Evolutionary conservation across 768 basidiomycete genomes (phyloP), one percentile per base, ranked within the genome.

Genomic region (Pseudohyphozyma bogoriensis): DNA sequence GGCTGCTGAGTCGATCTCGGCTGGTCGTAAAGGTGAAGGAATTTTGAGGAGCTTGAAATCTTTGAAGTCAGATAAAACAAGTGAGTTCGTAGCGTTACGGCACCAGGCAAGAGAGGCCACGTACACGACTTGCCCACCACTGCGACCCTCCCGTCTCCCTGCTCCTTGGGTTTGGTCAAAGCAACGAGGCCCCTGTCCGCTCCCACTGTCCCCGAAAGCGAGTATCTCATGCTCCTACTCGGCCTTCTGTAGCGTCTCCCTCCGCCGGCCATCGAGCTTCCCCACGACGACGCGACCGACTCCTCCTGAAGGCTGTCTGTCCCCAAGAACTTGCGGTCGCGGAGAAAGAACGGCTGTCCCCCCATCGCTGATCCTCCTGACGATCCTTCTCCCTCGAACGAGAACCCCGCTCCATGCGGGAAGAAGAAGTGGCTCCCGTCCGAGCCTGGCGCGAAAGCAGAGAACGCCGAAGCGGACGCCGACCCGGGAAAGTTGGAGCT

Each of bases 391-490:
- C 32, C 35, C 49, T 67, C 66, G 62, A 64, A 67, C 8, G 62
- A 63, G 37, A 67, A 63, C 16, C 50, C 62, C 15, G 56, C 51
- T 16, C 46, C 45, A n/a, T 59, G 57, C 4, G 61, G 52, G 18
- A 55, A 54, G 51, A 67, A 63, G 62, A 64, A 67, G 31, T 61
- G 56, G 12, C 26, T 55, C 22, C 24, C 35, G 42, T 67, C 62
- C n/a, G n/a, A n/a, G n/a, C n/a, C n/a, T n/a, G n/a, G n/a, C n/a
- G n/a, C n/a, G n/a, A n/a, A n/a, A n/a, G 56, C 63, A 16, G 61
- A 55, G 44, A 67, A 63, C 18, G 53, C 62, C 18, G 56, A 55
- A n/a, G 52, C 53, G 6, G 58, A 42, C 20, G 52, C 52, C 49
- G 63, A 60, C 55, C 56, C 59, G 31, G 58, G 51, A 13, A n/a